These are phyloP conservation scores for Phalaenopsis equestris DNA, from an alignment of 106 monocot species.

Conservation along the genomic window DNA sequence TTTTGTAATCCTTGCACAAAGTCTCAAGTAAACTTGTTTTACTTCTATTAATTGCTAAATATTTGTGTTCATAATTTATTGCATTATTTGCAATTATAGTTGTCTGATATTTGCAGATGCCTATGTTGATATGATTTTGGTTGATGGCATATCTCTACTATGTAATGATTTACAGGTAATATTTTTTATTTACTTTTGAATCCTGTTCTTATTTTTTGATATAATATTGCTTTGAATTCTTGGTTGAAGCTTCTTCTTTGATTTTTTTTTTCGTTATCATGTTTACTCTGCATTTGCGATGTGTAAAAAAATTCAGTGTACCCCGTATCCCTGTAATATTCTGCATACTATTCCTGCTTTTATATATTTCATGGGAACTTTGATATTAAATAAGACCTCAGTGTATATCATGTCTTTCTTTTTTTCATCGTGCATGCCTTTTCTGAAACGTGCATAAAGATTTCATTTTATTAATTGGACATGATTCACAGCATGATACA, in stretches of 20 bases:
- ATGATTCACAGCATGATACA: background rate
- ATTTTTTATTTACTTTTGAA: background rate
- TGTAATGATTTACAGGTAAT: slow-evolving; percentile 91
- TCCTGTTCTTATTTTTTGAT: background rate
- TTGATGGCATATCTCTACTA: slow-evolving; percentile 81
- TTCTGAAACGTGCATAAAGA: background rate
- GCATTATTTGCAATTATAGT: background rate
- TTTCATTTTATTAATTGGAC: background rate
- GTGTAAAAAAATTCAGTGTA: background rate
- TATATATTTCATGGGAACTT: background rate
- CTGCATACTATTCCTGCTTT: background rate
- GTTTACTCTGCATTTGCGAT: background rate
- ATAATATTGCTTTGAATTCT: background rate
- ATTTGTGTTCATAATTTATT: background rate
- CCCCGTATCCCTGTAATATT: background rate
- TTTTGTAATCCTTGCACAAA: background rate
- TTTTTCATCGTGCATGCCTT: background rate
- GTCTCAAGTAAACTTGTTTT: background rate
- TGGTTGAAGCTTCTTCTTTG: background rate
- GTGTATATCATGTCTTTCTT: background rate
- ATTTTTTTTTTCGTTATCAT: background rate
- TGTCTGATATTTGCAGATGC: slow-evolving; percentile 46
- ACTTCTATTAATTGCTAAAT: background rate
- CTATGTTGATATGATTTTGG: slow-evolving; percentile 89
- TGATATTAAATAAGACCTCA: background rate